phyloP scores from a whole-genome alignment of 129 eudicot species.

The Escallonia rubra region DNA sequence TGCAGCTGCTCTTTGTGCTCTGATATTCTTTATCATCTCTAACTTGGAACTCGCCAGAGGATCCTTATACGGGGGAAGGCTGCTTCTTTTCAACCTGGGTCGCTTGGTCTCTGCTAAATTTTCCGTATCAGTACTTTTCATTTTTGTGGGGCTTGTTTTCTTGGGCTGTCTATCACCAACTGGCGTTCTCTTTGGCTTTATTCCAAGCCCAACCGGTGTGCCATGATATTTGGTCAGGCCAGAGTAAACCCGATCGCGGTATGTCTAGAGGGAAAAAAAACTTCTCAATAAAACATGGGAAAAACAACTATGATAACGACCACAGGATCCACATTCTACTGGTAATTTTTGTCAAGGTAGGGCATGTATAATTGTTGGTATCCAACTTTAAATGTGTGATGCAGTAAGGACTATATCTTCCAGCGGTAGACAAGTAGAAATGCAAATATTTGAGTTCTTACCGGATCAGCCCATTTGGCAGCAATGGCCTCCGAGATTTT shows the following conservation, averaged over 20 bases:
- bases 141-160: slow-evolving; percentile 21
- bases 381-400: not conserved
- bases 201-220: slow-evolving; percentile 29
- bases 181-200: slow-evolving; percentile 47
- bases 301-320: not conserved
- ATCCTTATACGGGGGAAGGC: slow-evolving; percentile 55
- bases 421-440: not conserved
- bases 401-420: not conserved
- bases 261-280: slow-evolving; percentile 37
- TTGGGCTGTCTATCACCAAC: slow-evolving; percentile 25
- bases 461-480: slow-evolving; percentile 99
- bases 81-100: slow-evolving; percentile 32
- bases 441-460: slow-evolving; percentile 29
- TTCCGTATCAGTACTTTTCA: slow-evolving; percentile 13
- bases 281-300: slow-evolving; percentile 9
- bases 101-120: slow-evolving; percentile 11
- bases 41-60: slow-evolving; percentile 79
- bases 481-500: slow-evolving; percentile 87
- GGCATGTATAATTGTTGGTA: not conserved
- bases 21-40: slow-evolving; percentile 81
- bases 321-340: not conserved
- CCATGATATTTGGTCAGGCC: slow-evolving; percentile 64
- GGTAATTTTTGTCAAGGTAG: not conserved
- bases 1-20: slow-evolving; percentile 76
- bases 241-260: slow-evolving; percentile 64